Conservation (phyloP, 768 basidiomycete genomes). For the Leucogyrophana mollusca region DNA sequence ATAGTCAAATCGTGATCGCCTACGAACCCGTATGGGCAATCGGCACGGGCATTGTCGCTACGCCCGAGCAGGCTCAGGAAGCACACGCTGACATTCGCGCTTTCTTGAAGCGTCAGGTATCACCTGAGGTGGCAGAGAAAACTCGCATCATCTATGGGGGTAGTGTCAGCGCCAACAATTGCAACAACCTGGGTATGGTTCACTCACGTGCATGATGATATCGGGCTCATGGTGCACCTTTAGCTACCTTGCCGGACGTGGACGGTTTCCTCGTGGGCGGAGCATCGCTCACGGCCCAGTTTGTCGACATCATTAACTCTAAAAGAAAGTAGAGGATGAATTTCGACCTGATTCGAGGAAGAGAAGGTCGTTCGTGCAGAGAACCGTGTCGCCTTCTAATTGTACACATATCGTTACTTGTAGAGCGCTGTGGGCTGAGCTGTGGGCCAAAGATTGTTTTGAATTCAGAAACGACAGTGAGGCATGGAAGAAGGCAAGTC, state of each 20-base stretch:
- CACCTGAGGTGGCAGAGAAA: constrained; percentile 62
- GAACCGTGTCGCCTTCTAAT: no score
- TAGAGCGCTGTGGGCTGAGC: constrained; percentile 32
- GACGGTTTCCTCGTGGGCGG: constrained; percentile 99
- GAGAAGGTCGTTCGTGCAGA: no score
- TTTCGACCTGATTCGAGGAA: no score
- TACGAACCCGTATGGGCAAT: constrained; percentile 99
- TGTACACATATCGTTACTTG: no score
- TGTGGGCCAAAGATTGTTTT: no score
- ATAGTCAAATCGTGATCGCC: constrained; percentile 87
- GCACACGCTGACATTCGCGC: constrained; percentile 81
- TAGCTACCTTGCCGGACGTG: constrained; percentile 78
- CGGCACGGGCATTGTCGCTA: constrained; percentile 96
- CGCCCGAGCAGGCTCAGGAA: constrained; percentile 89
- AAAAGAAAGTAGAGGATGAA: constrained; percentile 29
- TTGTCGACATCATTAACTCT: constrained; percentile 86
- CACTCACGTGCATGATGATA: background rate
- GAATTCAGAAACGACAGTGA: no score
- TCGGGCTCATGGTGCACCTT: background rate
- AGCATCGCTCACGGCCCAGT: constrained; percentile 97
- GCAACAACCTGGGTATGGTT: constrained; percentile 77
- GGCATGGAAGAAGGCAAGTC: no score
- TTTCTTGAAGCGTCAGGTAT: constrained; percentile 67
- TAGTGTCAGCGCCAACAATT: constrained; percentile 87
- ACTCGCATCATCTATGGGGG: constrained; percentile 96